phyloP scores from a whole-genome alignment of 257 asterid species.

The Nicotiana attenuata region DNA sequence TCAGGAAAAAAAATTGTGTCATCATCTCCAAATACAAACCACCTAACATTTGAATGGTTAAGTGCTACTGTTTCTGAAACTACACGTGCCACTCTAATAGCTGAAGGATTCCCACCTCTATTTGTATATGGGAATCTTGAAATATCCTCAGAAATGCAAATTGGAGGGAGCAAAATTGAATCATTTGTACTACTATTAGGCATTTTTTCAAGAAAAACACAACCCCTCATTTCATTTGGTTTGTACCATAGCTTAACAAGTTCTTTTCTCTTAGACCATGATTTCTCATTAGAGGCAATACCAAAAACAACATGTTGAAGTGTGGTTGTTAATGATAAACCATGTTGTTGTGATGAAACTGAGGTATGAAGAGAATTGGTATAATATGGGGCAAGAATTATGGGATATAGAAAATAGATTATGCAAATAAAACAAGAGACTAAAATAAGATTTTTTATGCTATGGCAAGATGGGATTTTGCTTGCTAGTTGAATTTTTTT shows the following conservation, averaged over 20 bases:
- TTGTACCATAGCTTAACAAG: conserved; percentile 71
- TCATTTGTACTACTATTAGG: neutral
- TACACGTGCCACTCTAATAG: conserved; percentile 13
- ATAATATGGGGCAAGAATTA: conserved; percentile 17
- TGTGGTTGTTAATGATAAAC: conserved; percentile 27
- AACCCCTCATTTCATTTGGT: conserved; percentile 58
- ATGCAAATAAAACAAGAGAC: conserved; percentile 23
- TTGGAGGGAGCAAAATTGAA: neutral
- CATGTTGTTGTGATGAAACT: conserved; percentile 15
- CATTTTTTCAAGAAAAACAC: conserved; percentile 53
- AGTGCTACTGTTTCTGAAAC: neutral
- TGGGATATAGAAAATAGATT: conserved; percentile 26
- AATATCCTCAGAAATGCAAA: neutral
- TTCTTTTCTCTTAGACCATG: conserved; percentile 53
- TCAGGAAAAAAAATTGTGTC: conserved; percentile 58
- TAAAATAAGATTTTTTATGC: conserved; percentile 25
- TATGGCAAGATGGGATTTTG: conserved; percentile 2
- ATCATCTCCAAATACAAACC: conserved; percentile 82
- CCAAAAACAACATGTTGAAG: conserved; percentile 71
- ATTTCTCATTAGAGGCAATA: conserved; percentile 48
- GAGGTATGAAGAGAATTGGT: conserved; percentile 16
- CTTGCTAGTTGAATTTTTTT: conserved; percentile 18
- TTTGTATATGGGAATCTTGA: conserved; percentile 11
- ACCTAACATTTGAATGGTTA: conserved; percentile 29
- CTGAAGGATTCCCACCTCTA: neutral